Evolutionary conservation across 1,284 basidiomycete genomes (phyloP).

Genomic region (Cryptococcus deneoformans): DNA sequence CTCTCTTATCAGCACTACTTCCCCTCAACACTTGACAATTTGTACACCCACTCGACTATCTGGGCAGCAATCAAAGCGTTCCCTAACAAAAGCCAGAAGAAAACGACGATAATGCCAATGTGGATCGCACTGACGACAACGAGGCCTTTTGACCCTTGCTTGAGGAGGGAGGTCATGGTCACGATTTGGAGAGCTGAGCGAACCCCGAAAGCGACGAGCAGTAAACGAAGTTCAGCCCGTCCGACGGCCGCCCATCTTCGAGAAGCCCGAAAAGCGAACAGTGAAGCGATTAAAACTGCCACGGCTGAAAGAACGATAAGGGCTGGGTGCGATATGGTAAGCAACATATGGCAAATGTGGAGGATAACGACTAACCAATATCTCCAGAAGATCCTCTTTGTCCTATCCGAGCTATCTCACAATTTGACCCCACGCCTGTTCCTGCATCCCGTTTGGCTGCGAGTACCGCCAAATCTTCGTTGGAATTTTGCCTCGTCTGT

Average conservation of each 20-base stretch:
- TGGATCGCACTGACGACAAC: conserved; percentile 69
- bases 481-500: conserved; percentile 17
- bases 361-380: conserved; percentile 30
- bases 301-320: conserved; percentile 39
- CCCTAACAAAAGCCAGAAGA: conserved; percentile 73
- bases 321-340: conserved; percentile 17
- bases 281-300: conserved; percentile 26
- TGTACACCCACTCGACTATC: conserved; percentile 50
- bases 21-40: background rate
- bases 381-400: conserved; percentile 40
- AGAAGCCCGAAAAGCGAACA: conserved; percentile 21
- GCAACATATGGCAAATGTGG: background rate
- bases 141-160: conserved; percentile 65
- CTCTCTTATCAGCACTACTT: background rate
- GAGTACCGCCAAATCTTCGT: conserved; percentile 33
- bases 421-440: conserved; percentile 36
- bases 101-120: conserved; percentile 62
- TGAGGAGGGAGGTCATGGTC: conserved; percentile 69
- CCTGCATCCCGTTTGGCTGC: conserved; percentile 30
- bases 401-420: conserved; percentile 39
- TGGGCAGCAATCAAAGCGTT: conserved; percentile 79
- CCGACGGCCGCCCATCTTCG: conserved; percentile 43
- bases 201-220: conserved; percentile 58
- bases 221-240: conserved; percentile 33
- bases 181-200: conserved; percentile 73